These are phyloP conservation scores for Tremella mesenterica DNA, from an alignment of 768 basidiomycete species.

Conservation along the genomic window DNA sequence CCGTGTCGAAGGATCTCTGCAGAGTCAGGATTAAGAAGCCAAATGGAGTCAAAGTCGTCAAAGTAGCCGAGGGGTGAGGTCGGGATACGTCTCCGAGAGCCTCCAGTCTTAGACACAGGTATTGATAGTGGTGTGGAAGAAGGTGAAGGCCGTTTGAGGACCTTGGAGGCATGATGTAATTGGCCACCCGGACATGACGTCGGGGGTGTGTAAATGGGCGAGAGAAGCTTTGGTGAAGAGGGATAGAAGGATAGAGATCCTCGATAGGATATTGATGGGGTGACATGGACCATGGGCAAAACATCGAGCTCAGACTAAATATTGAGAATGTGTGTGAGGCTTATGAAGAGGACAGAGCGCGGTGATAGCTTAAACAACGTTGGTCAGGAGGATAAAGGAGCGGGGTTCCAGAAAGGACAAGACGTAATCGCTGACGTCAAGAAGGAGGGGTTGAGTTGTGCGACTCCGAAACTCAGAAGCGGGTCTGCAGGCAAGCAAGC, in stretches of 20 bases:
- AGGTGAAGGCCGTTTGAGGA: no score
- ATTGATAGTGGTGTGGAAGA: slow-evolving; percentile 3
- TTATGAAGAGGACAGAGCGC: neutral
- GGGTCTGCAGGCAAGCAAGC: no score
- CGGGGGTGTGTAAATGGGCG: neutral
- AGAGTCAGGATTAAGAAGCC: slow-evolving; percentile 4
- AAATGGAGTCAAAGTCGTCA: neutral
- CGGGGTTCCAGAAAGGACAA: neutral
- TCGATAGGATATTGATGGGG: slow-evolving; percentile 9
- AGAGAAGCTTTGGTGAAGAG: neutral
- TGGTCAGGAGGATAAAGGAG: slow-evolving; percentile 7
- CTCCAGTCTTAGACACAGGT: neutral
- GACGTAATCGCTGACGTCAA: slow-evolving; percentile 2
- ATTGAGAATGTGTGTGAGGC: slow-evolving; percentile 1
- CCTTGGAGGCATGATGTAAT: slow-evolving; percentile 4
- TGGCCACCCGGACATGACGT: neutral
- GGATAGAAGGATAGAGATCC: slow-evolving; percentile 14
- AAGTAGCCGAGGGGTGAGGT: neutral
- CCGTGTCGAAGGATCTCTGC: slow-evolving; percentile 75
- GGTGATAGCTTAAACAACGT: no score
- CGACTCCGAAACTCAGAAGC: neutral
- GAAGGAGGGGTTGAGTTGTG: neutral
- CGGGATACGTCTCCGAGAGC: slow-evolving; percentile 3
- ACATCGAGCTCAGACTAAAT: slow-evolving; percentile 1
- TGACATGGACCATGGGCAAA: neutral